Conservation (phyloP, 2,329 filamentous ascomycete genomes). For the Elsinoe perseae region DNA sequence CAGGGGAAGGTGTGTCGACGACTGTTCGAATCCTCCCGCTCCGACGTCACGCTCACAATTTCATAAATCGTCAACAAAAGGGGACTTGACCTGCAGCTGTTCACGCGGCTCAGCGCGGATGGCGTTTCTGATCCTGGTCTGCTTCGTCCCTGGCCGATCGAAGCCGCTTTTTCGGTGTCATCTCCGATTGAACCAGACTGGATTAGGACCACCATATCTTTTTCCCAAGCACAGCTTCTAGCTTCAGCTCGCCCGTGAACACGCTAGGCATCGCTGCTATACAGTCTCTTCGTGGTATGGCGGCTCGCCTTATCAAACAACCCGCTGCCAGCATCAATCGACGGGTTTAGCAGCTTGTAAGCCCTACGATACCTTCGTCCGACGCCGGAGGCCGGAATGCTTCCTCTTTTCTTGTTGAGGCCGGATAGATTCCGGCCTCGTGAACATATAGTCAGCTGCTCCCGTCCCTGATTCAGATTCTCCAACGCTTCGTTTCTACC, state of each 20-base stretch:
- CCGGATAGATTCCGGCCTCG: slow-evolving; percentile 18
- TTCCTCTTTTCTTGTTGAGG: slow-evolving; percentile 14
- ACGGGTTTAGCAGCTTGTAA: not conserved
- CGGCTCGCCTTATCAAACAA: too few species aligned
- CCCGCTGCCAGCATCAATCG: too few species aligned
- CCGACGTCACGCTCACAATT: not conserved
- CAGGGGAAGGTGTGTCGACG: not conserved
- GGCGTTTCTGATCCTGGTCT: not conserved
- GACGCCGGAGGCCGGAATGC: slow-evolving; percentile 8
- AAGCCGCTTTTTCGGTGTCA: not conserved
- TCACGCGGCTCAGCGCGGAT: slow-evolving; percentile 9
- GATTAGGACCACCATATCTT: not conserved
- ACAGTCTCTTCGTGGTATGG: too few species aligned
- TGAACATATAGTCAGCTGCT: slow-evolving; percentile 11
- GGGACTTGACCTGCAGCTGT: slow-evolving; percentile 1
- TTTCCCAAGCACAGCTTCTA: not conserved
- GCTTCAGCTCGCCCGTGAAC: too few species aligned
- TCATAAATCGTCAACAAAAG: not conserved
- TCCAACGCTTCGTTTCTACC: slow-evolving; percentile 1
- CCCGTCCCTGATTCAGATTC: slow-evolving; percentile 11
- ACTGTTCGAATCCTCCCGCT: not conserved
- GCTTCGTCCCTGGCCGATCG: not conserved
- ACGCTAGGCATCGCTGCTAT: too few species aligned
- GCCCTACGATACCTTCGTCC: not conserved
- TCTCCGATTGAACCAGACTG: not conserved